Evolutionary conservation across 2,329 filamentous ascomycete species (phyloP), one percentile per base, ranked within the genome.

Genomic region (Fusarium haematococcum): DNA sequence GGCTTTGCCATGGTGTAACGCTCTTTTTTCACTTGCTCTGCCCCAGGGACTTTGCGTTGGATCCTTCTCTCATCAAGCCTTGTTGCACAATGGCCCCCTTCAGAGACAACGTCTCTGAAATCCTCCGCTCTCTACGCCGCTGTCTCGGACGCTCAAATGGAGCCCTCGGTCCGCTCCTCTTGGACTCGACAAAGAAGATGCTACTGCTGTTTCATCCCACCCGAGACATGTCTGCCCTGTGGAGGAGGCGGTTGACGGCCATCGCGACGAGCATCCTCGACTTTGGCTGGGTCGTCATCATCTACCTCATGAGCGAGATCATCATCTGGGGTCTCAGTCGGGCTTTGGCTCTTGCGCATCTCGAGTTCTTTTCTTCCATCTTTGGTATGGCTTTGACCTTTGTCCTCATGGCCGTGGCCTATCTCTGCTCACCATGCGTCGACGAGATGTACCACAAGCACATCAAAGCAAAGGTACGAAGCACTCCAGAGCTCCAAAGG

Each of bases 291-390:
- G 80, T 86, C 11, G 71, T 80, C 2, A 32, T 82, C 8, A 79
- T 88, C 9, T 86, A 83, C 45, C 70, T 86, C 3, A 27, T 78
- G 18, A 84, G 85, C 66, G 84, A 88, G 74, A 70, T 88, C n/a
- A 71, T 86, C 35, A 86, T 88, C 23, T 87, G 85, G 77, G 83
- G 81, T 3, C 77, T 88, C 11, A 84, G 85, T 35, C 71, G 79
- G 11, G 76, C 77, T 1, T 76, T 88, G 18, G 73, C 80, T 11
- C 71, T 74, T 1, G 78, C 75, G 3, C 65, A 78, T 4, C 68
- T 85, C n/a, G 79, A 85, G 30, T 88, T 87, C 67, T 85, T 88
- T 6, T 83, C 86, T 0, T 83, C 87, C 8, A 86, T 89, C 50
- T 65, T 87, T 35, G 86, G 85, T 37, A 89, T 89, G 87, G 16